A percentile compares a stretch with the other conserved stretches of the same genome.
These are phyloP conservation scores for Thalassiosira hispida DNA, from an alignment of 352 stramenopile genomes.

Conservation along the genomic window DNA sequence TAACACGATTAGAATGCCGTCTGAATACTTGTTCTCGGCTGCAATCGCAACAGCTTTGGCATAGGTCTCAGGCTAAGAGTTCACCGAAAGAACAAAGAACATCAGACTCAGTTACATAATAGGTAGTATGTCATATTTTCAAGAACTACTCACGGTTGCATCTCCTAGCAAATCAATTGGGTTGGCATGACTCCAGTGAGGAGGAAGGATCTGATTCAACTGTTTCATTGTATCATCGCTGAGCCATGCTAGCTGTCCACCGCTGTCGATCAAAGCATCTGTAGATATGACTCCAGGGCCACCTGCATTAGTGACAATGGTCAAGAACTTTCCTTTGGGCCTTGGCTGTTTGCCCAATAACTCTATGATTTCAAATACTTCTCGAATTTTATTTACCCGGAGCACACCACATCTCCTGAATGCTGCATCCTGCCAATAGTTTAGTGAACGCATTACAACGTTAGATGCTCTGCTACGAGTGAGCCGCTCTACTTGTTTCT, in stretches of 20 bases:
- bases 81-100: neutral
- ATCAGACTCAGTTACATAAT: neutral
- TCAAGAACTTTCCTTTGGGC: slow-evolving; percentile 43
- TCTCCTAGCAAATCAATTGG: slow-evolving; percentile 70
- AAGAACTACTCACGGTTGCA: slow-evolving; percentile 24
- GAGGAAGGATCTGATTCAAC: slow-evolving; percentile 55
- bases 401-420: slow-evolving; percentile 62
- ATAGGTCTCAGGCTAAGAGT: slow-evolving; percentile 40
- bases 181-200: slow-evolving; percentile 59
- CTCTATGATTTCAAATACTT: slow-evolving; percentile 65
- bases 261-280: slow-evolving; percentile 59
- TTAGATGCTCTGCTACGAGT: too few species aligned
- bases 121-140: neutral
- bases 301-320: slow-evolving; percentile 68
- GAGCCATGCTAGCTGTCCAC: slow-evolving; percentile 52
- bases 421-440: slow-evolving; percentile 30
- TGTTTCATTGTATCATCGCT: slow-evolving; percentile 54
- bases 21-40: slow-evolving; percentile 45
- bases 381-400: slow-evolving; percentile 62
- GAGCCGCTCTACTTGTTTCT: neutral
- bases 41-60: slow-evolving; percentile 56
- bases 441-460: too few species aligned
- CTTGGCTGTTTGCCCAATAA: slow-evolving; percentile 58
- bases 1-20: slow-evolving; percentile 67
- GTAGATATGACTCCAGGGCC: slow-evolving; percentile 57